Conservation (phyloP, 2,329 filamentous ascomycete genomes). For the Diaporthe vexans region DNA sequence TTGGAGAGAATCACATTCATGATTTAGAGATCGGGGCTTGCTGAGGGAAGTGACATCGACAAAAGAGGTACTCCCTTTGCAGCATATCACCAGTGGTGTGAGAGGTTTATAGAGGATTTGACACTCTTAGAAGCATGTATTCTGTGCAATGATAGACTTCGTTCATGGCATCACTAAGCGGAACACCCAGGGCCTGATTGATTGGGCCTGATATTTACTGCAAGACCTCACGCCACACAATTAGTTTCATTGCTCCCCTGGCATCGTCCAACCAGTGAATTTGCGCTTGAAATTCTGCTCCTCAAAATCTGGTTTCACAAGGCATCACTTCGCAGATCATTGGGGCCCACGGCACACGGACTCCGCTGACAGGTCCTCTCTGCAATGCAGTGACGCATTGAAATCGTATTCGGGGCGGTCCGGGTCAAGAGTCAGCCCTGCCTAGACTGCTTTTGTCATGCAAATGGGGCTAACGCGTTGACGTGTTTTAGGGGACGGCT, state of each 20-base stretch:
- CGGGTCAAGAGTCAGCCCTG: neutral
- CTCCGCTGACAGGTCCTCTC: neutral
- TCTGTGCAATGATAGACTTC: neutral
- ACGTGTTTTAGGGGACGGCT: constrained; percentile 16
- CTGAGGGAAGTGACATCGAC: too few relatives aligned
- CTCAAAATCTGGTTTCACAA: neutral
- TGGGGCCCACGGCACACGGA: neutral
- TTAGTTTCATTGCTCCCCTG: neutral
- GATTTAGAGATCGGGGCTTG: too few relatives aligned
- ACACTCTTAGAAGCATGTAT: neutral
- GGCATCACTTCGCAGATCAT: neutral
- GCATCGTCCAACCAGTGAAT: neutral
- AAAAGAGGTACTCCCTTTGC: too few relatives aligned
- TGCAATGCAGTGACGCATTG: neutral
- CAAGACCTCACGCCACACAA: neutral
- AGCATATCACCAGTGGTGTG: neutral
- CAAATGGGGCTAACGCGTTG: neutral
- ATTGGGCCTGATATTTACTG: neutral
- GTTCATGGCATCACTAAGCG: neutral
- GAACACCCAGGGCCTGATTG: neutral
- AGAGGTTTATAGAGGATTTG: neutral
- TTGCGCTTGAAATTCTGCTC: neutral
- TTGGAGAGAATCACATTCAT: neutral
- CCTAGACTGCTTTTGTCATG: neutral
- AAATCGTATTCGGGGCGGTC: constrained; percentile 12